A percentile compares a stretch with the other conserved stretches of the same genome.
phyloP scores from a whole-genome alignment of 345 rosid species.

The Acer campestre region DNA sequence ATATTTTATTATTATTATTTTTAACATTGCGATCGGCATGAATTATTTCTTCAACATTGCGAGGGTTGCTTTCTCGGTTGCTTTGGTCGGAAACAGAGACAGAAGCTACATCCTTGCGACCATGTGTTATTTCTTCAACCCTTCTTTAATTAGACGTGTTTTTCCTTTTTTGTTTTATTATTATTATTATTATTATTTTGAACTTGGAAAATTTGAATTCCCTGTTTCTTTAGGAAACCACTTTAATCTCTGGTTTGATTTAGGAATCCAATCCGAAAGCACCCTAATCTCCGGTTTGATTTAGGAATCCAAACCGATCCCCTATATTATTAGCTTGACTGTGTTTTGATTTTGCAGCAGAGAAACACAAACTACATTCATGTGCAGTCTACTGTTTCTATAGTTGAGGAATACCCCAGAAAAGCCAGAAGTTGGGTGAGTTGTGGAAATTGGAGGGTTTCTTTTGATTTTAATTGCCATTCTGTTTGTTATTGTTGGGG shows the following conservation, averaged over 20 bases:
- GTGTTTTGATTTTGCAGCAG: constrained; percentile 24
- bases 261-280: neutral
- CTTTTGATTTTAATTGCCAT: constrained; percentile 1
- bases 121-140: too few relatives aligned
- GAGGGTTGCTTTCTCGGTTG: too few relatives aligned
- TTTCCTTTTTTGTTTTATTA: too few relatives aligned
- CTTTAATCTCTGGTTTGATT: neutral
- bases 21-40: too few relatives aligned
- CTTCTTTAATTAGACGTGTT: too few relatives aligned
- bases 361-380: constrained; percentile 23
- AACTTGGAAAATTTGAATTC: too few relatives aligned
- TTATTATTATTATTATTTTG: too few relatives aligned
- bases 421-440: constrained; percentile 45
- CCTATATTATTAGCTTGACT: neutral
- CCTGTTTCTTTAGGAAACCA: neutral
- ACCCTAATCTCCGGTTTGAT: neutral
- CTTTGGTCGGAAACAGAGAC: too few relatives aligned
- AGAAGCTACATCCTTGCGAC: too few relatives aligned
- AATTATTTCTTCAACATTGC: too few relatives aligned
- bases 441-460: neutral
- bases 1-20: too few relatives aligned
- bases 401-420: constrained; percentile 31
- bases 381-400: constrained; percentile 32
- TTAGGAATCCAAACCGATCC: neutral
- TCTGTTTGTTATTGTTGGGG: neutral